A percentile compares a stretch with the other conserved stretches of the same genome.
These are phyloP conservation scores for Lachancea waltii DNA, from an alignment of 805 yeast genomes.

Conservation along the genomic window DNA sequence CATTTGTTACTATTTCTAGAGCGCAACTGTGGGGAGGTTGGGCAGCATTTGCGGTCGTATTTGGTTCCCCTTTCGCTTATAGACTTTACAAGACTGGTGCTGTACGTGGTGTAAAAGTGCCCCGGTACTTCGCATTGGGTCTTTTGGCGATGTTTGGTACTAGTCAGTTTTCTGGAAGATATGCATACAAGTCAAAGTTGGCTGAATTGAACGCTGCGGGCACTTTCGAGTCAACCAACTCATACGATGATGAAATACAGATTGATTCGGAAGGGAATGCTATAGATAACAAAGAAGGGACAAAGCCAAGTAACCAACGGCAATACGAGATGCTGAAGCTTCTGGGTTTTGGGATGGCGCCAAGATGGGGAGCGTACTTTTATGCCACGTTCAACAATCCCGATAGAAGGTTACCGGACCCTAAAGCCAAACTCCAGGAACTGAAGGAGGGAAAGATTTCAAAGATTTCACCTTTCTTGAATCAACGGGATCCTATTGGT, in stretches of 20 bases:
- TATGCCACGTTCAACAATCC: conserved; percentile 46
- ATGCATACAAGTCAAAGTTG: conserved; percentile 32
- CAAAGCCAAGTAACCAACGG: conserved; percentile 16
- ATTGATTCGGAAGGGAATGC: too few species aligned
- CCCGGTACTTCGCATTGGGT: conserved; percentile 38
- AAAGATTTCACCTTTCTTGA: conserved; percentile 20
- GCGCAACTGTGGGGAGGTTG: conserved; percentile 36
- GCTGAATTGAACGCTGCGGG: conserved; percentile 19
- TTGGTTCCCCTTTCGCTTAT: conserved; percentile 38
- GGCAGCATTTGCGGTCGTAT: conserved; percentile 37
- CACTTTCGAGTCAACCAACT: conserved; percentile 18
- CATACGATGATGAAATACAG: conserved; percentile 6
- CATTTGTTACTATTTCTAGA: conserved; percentile 34
- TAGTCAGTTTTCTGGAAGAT: conserved; percentile 29
- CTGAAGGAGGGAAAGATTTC: conserved; percentile 15
- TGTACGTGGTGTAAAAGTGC: conserved; percentile 36
- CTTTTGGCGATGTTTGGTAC: conserved; percentile 34
- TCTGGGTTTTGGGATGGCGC: conserved; percentile 30
- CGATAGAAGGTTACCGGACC: conserved; percentile 48
- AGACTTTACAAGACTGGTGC: conserved; percentile 32
- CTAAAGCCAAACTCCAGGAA: conserved; percentile 36
- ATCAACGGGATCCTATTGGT: conserved; percentile 36
- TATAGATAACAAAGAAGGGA: conserved; percentile 3
- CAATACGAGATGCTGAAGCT: conserved; percentile 32
- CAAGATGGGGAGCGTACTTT: conserved; percentile 49